Conservation (phyloP, 2,329 filamentous ascomycete species). For the Verticillium albo-atrum region DNA sequence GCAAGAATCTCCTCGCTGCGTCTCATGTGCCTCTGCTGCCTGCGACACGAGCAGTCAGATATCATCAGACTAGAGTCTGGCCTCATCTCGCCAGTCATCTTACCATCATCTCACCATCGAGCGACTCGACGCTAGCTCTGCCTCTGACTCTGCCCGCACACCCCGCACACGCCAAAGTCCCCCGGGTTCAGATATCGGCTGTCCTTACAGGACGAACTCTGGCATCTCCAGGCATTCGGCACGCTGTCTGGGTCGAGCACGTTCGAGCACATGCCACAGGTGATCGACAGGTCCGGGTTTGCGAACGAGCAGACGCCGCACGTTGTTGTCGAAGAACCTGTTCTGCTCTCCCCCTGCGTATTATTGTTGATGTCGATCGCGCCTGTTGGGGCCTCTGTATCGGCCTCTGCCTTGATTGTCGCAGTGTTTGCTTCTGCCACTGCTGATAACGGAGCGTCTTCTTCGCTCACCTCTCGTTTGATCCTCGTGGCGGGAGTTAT, state of each 20-base stretch:
- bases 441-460: neutral
- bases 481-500: neutral
- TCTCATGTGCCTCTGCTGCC: neutral
- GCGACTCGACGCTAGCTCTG: neutral
- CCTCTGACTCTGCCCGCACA: constrained; percentile 51
- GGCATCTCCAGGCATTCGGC: constrained; percentile 60
- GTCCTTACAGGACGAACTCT: constrained; percentile 46
- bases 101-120: neutral
- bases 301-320: constrained; percentile 66
- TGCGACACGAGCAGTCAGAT: neutral
- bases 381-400: neutral
- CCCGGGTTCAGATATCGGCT: constrained; percentile 62
- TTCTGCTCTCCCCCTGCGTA: neutral
- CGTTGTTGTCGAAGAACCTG: neutral
- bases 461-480: constrained; percentile 2
- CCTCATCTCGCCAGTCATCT: neutral
- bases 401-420: constrained; percentile 2
- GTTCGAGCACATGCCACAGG: constrained; percentile 66
- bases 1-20: neutral
- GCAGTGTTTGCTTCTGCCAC: neutral
- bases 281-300: constrained; percentile 50
- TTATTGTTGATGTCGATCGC: neutral
- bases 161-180: constrained; percentile 65
- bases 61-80: neutral
- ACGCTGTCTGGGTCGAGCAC: constrained; percentile 56